Base-by-base conservation (phyloP, 2,329 filamentous ascomycete genomes). In the Mollisia scopiformis region DNA sequence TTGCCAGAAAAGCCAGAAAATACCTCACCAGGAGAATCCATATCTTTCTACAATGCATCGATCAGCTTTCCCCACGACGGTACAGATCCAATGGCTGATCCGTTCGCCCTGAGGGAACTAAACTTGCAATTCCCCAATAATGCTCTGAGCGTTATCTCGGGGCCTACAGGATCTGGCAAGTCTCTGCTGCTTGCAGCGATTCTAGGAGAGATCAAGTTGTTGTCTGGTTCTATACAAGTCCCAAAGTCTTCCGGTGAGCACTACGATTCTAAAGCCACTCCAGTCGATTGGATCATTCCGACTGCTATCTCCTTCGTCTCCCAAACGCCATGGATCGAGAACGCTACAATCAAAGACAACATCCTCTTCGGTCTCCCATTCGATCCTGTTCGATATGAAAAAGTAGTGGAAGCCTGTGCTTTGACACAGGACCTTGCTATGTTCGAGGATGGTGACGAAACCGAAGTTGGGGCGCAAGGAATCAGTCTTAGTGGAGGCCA, bases 301-400 rank as follows among this genome's bases (percentile, higher is more conserved):
- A 81, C 82, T 5, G 84, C 88, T 3, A 82, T 92, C 55, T 90
- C 90, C 0, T 93, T 87, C 68, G 88, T 93, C 33, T 84, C 88
- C 1, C 90, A 93, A 71, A 91, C 88, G 7, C 91, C 91, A 1
- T 95, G 91, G 91, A 90, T 94, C 50, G 90, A 93, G 71, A 93
- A 93, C 68, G 88, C 88, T 1, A 89, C 86, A 6, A 86, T 95
- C 62, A 86, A 83, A 59, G 86, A 92, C 50, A 95, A 94, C 66
- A 89, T 94, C 54, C 74, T 91, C 0, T 93, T 93, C 64, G 90
- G 90, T 0, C 77, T 93, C 2, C 90, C 90, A 0, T 83, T 82
- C 33, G 83, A 92, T 57, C 77, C 85, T 58, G 78, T 80, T 14
- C 83, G 91, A 50, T 94, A 93, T 71, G 76, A 79, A 1, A 84